Base-by-base conservation (phyloP, 1,284 basidiomycete species). In the Trichosporon sp. region DNA sequence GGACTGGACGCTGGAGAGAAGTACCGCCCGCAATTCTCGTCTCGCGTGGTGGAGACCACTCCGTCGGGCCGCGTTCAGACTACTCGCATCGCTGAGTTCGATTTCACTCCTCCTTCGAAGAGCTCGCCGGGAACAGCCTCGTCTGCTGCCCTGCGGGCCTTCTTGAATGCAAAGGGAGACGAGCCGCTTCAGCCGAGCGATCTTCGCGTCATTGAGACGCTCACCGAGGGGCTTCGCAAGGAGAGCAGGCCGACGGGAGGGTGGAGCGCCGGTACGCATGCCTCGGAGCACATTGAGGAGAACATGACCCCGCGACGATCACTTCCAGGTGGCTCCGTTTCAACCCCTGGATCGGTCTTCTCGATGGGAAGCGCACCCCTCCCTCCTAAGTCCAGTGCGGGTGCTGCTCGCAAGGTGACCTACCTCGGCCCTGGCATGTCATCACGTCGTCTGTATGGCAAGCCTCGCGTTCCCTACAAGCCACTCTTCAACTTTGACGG, bases 361-460 rank as follows among this genome's bases (percentile, higher is more conserved):
- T 69, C 75, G 0, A 21, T 76, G 11, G 75, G 74, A 5, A 70
- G 21, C 10, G 65, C 73, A 1, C 64, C 69, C 4, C 31, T 46
- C 2, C 59, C 19, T 31, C 31, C 63, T 2, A 67, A 38, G 0
- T 54, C 64, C 19, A 21, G 40, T 26, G 32, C n/a, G 35, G 59
- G 11, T 11, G 11, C 59, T 21, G 43, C 63, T 35, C 66, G 66
- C 65, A 67, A 72, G 37, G 64, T 74, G 26, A 73, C 70, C 7
- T 82, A 82, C 68, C 75, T 82, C 0, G 80, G 80, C 11, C 80
- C 80, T 0, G 80, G 80, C 48, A 81, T 82, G 75, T 80, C 79
- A 32, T 76, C 78, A 1, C 72, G 76, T 16, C 74, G 77, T 31
- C 74, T 77, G 74, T 73, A 75, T 46, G 71, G 69, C 48, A 69